These are phyloP conservation scores for Vaccinium myrtillus DNA, from an alignment of 148 eudicot genomes.

Conservation along the genomic window DNA sequence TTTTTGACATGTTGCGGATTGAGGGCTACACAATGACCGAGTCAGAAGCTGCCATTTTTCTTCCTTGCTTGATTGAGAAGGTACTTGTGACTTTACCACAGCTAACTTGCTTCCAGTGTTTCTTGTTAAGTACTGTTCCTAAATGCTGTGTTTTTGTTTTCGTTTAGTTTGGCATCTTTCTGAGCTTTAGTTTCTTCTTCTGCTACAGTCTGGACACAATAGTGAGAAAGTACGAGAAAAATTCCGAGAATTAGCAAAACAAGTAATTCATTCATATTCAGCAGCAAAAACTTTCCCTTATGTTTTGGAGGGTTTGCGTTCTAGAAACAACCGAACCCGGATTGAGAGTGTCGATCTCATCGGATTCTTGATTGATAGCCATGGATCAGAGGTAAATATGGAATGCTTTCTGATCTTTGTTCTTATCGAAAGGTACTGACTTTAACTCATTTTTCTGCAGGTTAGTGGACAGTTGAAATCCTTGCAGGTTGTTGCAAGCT, in stretches of 20 bases:
- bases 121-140: background rate
- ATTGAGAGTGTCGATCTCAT: conserved; percentile 87
- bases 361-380: conserved; percentile 77
- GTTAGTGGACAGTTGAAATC: conserved; percentile 82
- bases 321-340: conserved; percentile 82
- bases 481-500: conserved; percentile 89
- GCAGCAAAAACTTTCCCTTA: conserved; percentile 85
- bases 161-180: background rate
- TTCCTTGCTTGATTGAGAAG: conserved; percentile 93
- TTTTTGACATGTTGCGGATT: conserved; percentile 67
- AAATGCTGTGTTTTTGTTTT: conserved; percentile 4
- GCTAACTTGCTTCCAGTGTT: background rate
- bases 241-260: conserved; percentile 77
- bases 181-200: conserved; percentile 9
- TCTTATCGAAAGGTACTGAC: background rate
- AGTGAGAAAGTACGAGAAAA: conserved; percentile 91
- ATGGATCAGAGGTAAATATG: conserved; percentile 68
- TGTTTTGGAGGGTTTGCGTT: conserved; percentile 82
- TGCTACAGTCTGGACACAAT: conserved; percentile 84
- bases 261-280: conserved; percentile 63
- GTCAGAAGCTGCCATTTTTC: conserved; percentile 87
- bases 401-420: background rate
- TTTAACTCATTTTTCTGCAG: conserved; percentile 32
- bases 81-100: conserved; percentile 25
- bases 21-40: conserved; percentile 88